Conservation (phyloP, 176 grass and related monocot genomes). For the Saccharum officinarum region DNA sequence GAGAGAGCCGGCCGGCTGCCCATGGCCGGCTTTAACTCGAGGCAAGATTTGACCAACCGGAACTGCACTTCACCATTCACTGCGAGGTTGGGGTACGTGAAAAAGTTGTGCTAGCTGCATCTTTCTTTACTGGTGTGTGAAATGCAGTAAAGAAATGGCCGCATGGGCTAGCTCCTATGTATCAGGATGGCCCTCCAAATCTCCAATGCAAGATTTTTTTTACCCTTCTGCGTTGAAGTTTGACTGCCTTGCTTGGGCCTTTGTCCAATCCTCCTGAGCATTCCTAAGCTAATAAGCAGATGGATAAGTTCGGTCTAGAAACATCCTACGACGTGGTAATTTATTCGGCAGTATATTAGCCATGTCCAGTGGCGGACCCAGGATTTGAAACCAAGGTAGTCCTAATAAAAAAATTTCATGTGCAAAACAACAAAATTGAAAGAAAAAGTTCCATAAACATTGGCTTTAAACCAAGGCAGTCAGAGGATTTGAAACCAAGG, state of each 20-base stretch:
- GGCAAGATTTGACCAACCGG: conserved; percentile 26
- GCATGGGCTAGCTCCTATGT: background rate
- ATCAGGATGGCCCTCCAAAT: background rate
- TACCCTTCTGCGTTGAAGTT: conserved; percentile 12
- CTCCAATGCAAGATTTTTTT: background rate
- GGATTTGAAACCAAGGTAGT: no score
- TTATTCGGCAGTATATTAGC: background rate
- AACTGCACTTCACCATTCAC: conserved; percentile 4
- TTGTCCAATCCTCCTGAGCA: no score
- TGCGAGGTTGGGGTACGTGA: no score
- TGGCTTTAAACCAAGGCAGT: no score
- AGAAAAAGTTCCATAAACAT: no score
- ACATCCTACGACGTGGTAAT: conserved; percentile 6
- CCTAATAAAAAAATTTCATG: no score
- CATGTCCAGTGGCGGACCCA: no score
- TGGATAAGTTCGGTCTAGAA: background rate
- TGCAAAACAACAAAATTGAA: no score
- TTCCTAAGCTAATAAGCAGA: background rate
- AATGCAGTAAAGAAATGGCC: conserved; percentile 13
- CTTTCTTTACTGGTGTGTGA: conserved; percentile 26
- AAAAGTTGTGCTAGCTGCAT: no score
- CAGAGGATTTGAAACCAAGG: no score
- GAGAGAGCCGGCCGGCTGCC: background rate
- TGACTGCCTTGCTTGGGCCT: background rate
- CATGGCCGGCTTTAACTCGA: conserved; percentile 24